Base-by-base conservation (phyloP, 2,329 filamentous ascomycete species). In the Ilyonectria sp. region DNA sequence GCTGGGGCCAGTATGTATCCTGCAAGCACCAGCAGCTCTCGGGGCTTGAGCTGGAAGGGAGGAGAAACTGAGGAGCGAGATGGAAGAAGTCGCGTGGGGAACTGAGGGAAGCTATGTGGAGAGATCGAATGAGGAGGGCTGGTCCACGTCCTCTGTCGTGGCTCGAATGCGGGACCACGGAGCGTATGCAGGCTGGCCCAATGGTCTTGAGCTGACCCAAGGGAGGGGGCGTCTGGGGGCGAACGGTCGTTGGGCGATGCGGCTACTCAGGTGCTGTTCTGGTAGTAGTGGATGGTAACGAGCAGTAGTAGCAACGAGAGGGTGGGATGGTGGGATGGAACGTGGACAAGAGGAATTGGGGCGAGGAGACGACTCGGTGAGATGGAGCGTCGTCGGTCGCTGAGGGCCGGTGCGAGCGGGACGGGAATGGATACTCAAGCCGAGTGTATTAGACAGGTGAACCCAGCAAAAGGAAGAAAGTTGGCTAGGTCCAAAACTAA, bases 111-210 rank as follows among this genome's bases (percentile, higher is more conserved):
- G 67, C 75, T 71, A 75, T 77, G 74, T 77, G 76, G 75, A 74
- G 72, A 77, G 69, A 73, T 76, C 76, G 78, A 79, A 78, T 79
- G 77, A 79, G 78, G 72, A 75, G 69, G 69, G 70, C 71, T 69
- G 71, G 70, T 74, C 75, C 74, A 75, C 73, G 70, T 76, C 75
- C 74, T 78, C 73, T 80, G 79, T 81, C 79, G 79, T 81, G 79
- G 79, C 79, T 81, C 79, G 79, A 81, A 78, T 81, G 77, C 78
- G 77, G 76, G 75, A 76, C 78, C 75, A 71, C 71, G 76, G 72
- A 79, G 73, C 70, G 74, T 76, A 80, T 81, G 79, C 79, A 80
- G 74, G 78, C 71, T 79, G 73, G 76, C 78, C 79, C 77, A 79
- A 81, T 77, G 69, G 73, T 69, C 70, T 76, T 65, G 69, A 75